Evolutionary conservation across 192 early-diverging fungal genomes (phyloP), one percentile per base, ranked within the genome.

Genomic region (Spizellomyces sp.): DNA sequence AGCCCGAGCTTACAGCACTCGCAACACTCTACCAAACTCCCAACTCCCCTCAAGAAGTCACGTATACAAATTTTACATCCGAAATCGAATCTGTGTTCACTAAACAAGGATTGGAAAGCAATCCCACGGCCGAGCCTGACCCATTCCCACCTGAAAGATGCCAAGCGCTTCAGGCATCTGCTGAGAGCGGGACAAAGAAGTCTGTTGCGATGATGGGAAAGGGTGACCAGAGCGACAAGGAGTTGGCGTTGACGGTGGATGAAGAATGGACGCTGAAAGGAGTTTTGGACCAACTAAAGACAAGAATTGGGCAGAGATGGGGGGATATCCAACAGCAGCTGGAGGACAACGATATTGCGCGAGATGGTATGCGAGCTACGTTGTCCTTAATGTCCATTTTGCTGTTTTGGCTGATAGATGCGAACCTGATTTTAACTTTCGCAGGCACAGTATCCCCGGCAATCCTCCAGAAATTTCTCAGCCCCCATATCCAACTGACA

Each of bases 1-100:
- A 36, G 27, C 27, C 27, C 27, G 54, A 56, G 22, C 42, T 61
- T 5, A 15, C 15, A 15, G 15, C 21, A 6, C 36, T 61, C 14
- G 15, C 59, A 15, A 61, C 36, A 36, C 22, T 41, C 45, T 65
- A 44, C 12, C 15, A n/a, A 41, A 14, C 45, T 45, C 66, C 66
- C 66, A 27, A 15, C 9, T 75, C 74, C 58, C 69, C 46, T 8
- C 41, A 67, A 21, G n/a, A 73, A 54, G 81, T 84, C 57, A 70
- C 81, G 22, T 86, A 86, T 66, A 45, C 71, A 41, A 27, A 46
- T n/a, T 87, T 87, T 66, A 66, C 79, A 9, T 77, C 83, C 64
- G 76, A 65, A 5, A 71, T 87, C 27, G 86, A 87, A 48, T 70
- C 76, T 4, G 86, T 87, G 43, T 86, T 86, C 62, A 87, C 86